Conservation (phyloP, 1,284 basidiomycete genomes). For the Austroboletus novae-zelandiae region DNA sequence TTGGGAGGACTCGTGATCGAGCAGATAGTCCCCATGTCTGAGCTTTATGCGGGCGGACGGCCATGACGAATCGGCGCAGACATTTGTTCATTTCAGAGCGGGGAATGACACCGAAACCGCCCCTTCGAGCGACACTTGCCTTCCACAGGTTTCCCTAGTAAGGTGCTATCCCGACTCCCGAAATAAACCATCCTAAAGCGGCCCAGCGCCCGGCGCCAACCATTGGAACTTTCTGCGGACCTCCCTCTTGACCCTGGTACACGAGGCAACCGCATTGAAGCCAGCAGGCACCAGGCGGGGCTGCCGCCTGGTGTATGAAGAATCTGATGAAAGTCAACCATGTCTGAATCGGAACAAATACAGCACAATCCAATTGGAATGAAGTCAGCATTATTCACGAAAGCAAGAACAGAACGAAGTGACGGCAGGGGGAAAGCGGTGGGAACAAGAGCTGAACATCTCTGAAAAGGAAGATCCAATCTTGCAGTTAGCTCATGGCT, state of each 20-base stretch:
- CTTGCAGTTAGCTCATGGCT: too few species aligned
- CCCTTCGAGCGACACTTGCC: slow-evolving; percentile 16
- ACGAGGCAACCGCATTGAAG: slow-evolving; percentile 3
- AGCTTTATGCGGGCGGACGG: slow-evolving; percentile 22
- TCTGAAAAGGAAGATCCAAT: too few species aligned
- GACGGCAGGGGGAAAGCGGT: too few species aligned
- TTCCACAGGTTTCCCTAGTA: slow-evolving; percentile 2
- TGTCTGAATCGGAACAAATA: background rate
- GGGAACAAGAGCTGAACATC: too few species aligned
- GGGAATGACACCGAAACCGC: slow-evolving; percentile 1
- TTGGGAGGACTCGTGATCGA: background rate
- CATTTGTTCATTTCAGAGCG: background rate
- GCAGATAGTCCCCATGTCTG: background rate
- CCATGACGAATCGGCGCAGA: background rate
- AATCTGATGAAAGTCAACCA: background rate
- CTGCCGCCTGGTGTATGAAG: background rate
- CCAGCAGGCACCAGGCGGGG: slow-evolving; percentile 9
- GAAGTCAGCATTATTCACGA: too few species aligned
- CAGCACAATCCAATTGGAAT: too few species aligned
- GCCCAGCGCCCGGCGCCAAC: slow-evolving; percentile 6
- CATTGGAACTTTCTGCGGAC: background rate
- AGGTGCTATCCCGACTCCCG: background rate
- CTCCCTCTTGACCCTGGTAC: background rate
- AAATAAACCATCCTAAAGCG: slow-evolving; percentile 4
- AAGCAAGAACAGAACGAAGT: too few species aligned